Conservation (phyloP, 2,329 filamentous ascomycete genomes). For the Ceratocystis destructans region DNA sequence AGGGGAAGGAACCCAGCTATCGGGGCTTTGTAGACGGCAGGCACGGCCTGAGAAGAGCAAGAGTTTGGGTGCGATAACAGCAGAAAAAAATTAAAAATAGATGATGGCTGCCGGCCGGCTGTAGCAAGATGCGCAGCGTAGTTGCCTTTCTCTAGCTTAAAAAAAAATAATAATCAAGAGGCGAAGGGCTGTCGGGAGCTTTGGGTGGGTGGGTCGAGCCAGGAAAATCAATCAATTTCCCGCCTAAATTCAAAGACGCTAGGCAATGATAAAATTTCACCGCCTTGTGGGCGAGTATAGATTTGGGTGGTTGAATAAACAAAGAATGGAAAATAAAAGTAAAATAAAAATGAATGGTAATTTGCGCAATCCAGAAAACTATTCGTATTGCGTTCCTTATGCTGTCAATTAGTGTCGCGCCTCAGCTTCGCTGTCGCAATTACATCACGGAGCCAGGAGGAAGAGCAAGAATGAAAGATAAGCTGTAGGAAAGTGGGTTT, state of each 20-base stretch:
- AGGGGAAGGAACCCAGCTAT: neutral
- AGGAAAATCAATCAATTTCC: neutral
- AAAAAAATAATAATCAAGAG: neutral
- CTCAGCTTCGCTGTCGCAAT: neutral
- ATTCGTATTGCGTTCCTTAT: too few relatives aligned
- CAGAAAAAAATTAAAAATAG: neutral
- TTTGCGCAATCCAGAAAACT: neutral
- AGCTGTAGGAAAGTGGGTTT: neutral
- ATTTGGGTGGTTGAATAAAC: too few relatives aligned
- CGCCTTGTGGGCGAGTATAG: too few relatives aligned
- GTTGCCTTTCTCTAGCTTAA: neutral
- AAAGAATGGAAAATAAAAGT: neutral
- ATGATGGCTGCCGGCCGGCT: neutral
- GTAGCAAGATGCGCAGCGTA: neutral
- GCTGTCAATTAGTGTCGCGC: neutral
- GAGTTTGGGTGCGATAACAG: neutral
- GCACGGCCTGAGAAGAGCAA: neutral
- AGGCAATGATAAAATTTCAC: neutral
- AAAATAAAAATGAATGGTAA: neutral
- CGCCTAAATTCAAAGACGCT: neutral
- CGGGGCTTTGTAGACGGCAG: neutral
- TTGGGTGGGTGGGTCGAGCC: conserved; percentile 1
- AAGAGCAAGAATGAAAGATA: neutral
- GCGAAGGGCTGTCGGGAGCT: neutral
- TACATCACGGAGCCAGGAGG: neutral